Conservation (phyloP, 257 asterid species). For the Solanum gracilifrons region DNA sequence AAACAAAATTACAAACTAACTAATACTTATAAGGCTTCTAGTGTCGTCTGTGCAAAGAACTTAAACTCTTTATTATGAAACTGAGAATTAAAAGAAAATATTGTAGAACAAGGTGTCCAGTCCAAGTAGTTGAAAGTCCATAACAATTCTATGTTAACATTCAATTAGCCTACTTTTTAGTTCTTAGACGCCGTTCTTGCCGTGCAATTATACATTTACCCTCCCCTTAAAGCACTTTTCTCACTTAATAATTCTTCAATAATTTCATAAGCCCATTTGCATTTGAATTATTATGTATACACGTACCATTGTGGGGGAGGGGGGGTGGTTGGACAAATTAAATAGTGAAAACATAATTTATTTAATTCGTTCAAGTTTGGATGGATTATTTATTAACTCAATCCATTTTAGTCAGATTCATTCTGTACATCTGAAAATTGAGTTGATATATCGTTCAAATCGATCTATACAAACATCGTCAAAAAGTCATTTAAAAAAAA, state of each 20-base stretch:
- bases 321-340: background rate
- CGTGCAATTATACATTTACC: slow-evolving; percentile 15
- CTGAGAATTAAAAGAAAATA: background rate
- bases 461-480: background rate
- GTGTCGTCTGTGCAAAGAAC: background rate
- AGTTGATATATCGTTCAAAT: background rate
- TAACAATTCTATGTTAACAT: slow-evolving; percentile 30
- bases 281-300: background rate
- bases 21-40: background rate
- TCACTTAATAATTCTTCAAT: background rate
- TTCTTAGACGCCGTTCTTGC: slow-evolving; percentile 27
- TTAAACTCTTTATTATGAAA: background rate
- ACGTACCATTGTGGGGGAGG: background rate
- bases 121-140: slow-evolving; percentile 43
- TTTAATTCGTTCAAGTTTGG: too few relatives aligned
- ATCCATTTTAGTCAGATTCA: too few relatives aligned
- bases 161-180: slow-evolving; percentile 81
- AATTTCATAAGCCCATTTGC: background rate
- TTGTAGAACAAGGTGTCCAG: slow-evolving; percentile 22
- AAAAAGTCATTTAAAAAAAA: background rate
- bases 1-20: background rate
- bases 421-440: background rate
- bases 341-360: too few relatives aligned
- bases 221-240: background rate
- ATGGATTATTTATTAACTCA: too few relatives aligned